A percentile compares a stretch with the other conserved stretches of the same genome.
phyloP scores from a whole-genome alignment of 1,284 basidiomycete genomes.

The Moesziomyces sp. region DNA sequence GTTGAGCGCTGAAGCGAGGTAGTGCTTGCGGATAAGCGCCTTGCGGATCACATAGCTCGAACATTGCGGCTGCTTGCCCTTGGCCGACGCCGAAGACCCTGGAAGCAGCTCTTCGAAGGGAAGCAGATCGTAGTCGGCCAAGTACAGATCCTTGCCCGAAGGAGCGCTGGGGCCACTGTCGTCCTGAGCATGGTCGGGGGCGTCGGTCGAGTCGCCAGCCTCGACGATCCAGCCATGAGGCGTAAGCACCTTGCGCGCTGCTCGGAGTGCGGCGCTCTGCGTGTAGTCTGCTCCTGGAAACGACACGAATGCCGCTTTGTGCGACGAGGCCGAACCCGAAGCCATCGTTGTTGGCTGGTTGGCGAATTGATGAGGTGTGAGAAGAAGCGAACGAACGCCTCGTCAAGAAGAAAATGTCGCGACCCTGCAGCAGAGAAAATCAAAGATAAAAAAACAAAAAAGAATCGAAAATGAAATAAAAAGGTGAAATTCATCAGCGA shows the following conservation, averaged over 20 bases:
- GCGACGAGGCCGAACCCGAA: not conserved
- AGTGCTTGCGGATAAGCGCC: constrained; percentile 93
- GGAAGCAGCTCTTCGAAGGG: constrained; percentile 60
- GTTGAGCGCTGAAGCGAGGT: constrained; percentile 81
- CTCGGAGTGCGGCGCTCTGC: constrained; percentile 49
- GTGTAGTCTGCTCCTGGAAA: constrained; percentile 65
- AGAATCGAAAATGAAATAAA: not conserved
- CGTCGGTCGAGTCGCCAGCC: constrained; percentile 12
- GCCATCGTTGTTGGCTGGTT: not conserved
- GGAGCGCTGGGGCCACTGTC: constrained; percentile 11
- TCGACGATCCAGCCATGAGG: constrained; percentile 47
- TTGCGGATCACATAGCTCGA: constrained; percentile 92
- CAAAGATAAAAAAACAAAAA: constrained; percentile 5
- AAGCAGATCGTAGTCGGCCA: constrained; percentile 64
- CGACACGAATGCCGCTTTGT: constrained; percentile 39
- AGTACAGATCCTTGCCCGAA: constrained; percentile 38
- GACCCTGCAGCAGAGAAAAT: constrained; percentile 1
- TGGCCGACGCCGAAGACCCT: constrained; percentile 6
- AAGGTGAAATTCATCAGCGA: not conserved
- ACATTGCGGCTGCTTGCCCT: constrained; percentile 72
- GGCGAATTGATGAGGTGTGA: too few relatives aligned
- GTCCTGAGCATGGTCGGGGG: constrained; percentile 2
- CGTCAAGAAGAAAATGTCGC: not conserved
- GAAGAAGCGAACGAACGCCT: not conserved
- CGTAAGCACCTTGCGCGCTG: constrained; percentile 37